Evolutionary conservation across 305 asterid species (phyloP).

Genomic region (Plantago coronopus): DNA sequence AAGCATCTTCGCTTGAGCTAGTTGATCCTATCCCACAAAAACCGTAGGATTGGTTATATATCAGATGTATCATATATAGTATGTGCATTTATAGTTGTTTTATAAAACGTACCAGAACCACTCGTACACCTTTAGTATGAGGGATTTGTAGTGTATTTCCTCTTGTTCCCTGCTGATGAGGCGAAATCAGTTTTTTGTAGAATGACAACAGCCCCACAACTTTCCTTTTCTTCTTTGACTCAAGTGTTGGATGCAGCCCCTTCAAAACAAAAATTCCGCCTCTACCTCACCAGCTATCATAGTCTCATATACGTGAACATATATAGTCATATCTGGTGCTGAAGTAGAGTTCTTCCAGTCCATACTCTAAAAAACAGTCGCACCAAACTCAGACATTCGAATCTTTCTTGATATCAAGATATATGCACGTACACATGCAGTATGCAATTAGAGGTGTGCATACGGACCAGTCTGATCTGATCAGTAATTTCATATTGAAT

Average conservation of each 20-base stretch:
- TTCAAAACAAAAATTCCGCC: slow-evolving; percentile 54
- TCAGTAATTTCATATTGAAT: no score
- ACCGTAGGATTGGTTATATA: slow-evolving; percentile 33
- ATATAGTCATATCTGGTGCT: slow-evolving; percentile 48
- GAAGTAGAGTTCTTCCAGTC: slow-evolving; percentile 19
- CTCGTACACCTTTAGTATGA: no score
- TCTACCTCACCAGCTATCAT: slow-evolving; percentile 60
- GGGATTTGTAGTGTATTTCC: no score
- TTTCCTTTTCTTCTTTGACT: slow-evolving; percentile 75
- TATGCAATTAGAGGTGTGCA: no score
- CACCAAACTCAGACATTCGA: slow-evolving; percentile 34
- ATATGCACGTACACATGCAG: no score
- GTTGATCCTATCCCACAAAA: slow-evolving; percentile 39
- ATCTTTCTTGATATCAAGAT: neutral
- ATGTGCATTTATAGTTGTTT: slow-evolving; percentile 29
- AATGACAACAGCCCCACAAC: slow-evolving; percentile 35
- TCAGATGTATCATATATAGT: slow-evolving; percentile 24
- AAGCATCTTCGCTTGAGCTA: slow-evolving; percentile 33
- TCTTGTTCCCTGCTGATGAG: slow-evolving; percentile 27
- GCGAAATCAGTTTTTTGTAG: slow-evolving; percentile 28
- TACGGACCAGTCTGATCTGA: no score
- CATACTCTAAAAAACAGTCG: slow-evolving; percentile 1
- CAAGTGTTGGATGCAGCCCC: slow-evolving; percentile 73
- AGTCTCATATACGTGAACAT: slow-evolving; percentile 41
- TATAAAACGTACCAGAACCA: neutral